Evolutionary conservation across 2,329 filamentous ascomycete genomes (phyloP), one percentile per base, ranked within the genome.

Genomic region (Paecilomyces niveus): DNA sequence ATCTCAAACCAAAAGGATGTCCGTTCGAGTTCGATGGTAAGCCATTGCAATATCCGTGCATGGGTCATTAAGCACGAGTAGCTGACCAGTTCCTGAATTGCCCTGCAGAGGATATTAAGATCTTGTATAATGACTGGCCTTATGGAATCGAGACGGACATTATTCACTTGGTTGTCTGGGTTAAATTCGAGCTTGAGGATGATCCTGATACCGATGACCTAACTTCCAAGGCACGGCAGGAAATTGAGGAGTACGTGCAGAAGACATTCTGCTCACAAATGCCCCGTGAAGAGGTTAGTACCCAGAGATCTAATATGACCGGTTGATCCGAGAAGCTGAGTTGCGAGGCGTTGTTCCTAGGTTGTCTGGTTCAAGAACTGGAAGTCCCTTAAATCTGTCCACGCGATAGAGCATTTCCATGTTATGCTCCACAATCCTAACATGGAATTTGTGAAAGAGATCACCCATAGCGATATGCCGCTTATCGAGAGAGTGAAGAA

Each of bases 361-460:
- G 84, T 89, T 52, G 71, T 92, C 61, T 97, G 92, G 91, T 97
- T 97, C 77, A 95, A 89, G 78, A 97, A 97, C 69, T 96, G 92
- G 91, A 83, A 80, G 57, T 84, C 83, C 15, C 77, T 97, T 64
- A 96, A 96, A 78, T 94, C 89, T 24, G 85, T 97, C 29, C 85
- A 91, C 66, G 85, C 89, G 0, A 85, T 97, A 10, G 92, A 97
- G 78, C 93, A 97, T 72, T 94, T 97, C 69, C 93, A 97, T 73
- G 88, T 97, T 68, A 92, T 97, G 91, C 78, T 97, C 57, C 89
- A 87, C 71, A 81, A 90, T 65, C 87, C 92, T 0, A 86, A 93
- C 65, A 78, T 80, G 45, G 80, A 78, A 3, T 90, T 95, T 64
- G 74, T 96, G 53, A 76, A 78, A 55, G 77, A 85, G 57, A 81